A percentile compares a stretch with the other conserved stretches of the same genome.
phyloP scores from a whole-genome alignment of 805 yeast species.

The Myxozyma geophila region DNA sequence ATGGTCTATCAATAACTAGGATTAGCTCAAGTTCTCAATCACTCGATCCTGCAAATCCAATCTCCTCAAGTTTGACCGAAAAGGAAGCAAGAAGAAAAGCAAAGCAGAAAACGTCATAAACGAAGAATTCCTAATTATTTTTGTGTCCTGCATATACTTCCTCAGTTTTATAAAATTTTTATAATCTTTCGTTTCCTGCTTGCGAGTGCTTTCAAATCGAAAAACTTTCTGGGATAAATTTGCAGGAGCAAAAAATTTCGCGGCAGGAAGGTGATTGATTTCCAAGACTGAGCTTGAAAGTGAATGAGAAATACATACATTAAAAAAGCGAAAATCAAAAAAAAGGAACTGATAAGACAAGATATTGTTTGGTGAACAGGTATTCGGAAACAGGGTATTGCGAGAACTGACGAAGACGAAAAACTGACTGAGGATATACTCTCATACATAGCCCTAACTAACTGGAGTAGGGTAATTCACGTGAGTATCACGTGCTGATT shows the following conservation, averaged over 20 bases:
- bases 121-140: conserved; percentile 71
- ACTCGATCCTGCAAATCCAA: background rate
- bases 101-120: conserved; percentile 55
- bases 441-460: background rate
- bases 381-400: background rate
- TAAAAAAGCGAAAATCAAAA: no score
- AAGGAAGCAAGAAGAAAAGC: background rate
- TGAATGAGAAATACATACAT: no score
- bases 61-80: background rate
- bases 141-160: conserved; percentile 77
- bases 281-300: no score
- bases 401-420: background rate
- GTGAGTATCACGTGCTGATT: background rate
- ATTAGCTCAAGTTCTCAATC: background rate
- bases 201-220: background rate
- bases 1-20: background rate
- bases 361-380: no score
- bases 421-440: background rate
- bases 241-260: background rate
- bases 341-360: no score
- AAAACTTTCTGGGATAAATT: background rate
- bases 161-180: conserved; percentile 58
- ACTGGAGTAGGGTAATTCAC: background rate
- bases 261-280: no score
- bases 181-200: conserved; percentile 24